Base-by-base conservation (phyloP, 2,329 filamentous ascomycete species). In the Colletotrichum sp. region DNA sequence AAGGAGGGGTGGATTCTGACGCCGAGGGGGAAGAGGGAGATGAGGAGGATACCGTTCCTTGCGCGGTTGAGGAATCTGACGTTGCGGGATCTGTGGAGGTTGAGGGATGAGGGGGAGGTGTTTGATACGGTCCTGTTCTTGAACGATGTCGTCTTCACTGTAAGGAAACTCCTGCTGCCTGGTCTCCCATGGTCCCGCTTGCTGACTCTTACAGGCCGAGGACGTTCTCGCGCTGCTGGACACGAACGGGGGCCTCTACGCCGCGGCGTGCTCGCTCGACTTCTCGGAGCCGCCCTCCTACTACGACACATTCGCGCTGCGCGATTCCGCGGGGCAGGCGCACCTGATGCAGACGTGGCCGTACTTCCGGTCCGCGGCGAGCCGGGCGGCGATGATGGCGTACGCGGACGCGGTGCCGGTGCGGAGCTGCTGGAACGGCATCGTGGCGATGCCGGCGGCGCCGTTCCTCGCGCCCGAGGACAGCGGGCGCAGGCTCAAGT, bases 41-140 rank as follows among this genome's bases (percentile, higher is more conserved):
- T 93, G 73, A 84, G 93, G 63, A 86, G 93, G 24, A 94, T 95
- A 74, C 92, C 93, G 2, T 94, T 92, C 79, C 84, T 95, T 24
- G 88, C 93, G 2, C 86, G 83, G 31, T 78, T 93, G 71, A 87
- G 93, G 54, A 95, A 95, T 80, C 81, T 84, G 76, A 90, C 89
- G n/a, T 82, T 95, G 76, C 81, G 88, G 73, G 91, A 92, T 11
- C 79, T 95, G 75, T 79, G 87, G 33, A 85, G 87, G 21, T 79
- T 93, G 58, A 80, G 84, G 12, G 81, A 83, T 24, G 80, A 87
- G 66, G 91, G 90, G 6, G 81, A 85, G n/a, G 83, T 76, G 12
- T 87, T 91, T 78, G 90, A 92, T 76, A 89, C 86, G 77, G 84
- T 93, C 21, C 80, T 93, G 27, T 93, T 91, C 78, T 80, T 93